Evolutionary conservation across 495 filamentous ascomycete species (phyloP).

Genomic region (Melanomma pulvis-pyrius): DNA sequence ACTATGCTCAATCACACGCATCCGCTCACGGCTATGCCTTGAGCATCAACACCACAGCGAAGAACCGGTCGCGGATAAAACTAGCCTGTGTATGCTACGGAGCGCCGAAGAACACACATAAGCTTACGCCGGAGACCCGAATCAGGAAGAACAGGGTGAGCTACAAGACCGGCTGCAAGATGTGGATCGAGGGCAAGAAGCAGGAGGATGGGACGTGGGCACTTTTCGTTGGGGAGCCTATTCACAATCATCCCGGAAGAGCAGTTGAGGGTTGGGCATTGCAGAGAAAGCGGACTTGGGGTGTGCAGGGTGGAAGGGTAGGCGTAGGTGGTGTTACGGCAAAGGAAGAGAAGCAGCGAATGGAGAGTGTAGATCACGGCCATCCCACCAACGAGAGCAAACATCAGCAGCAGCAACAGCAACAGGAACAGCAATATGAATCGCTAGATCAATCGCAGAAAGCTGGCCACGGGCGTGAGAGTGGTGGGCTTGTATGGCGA

Average conservation of each 20-base stretch:
- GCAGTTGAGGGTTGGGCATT: slow-evolving; percentile 28
- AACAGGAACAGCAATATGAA: not conserved
- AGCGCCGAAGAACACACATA: slow-evolving; percentile 38
- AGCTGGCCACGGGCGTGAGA: slow-evolving; percentile 20
- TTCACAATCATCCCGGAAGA: slow-evolving; percentile 36
- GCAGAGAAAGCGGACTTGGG: slow-evolving; percentile 39
- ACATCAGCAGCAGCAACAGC: not conserved
- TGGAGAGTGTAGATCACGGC: not conserved
- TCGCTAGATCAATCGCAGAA: not conserved
- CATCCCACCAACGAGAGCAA: not conserved
- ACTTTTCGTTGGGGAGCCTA: slow-evolving; percentile 27
- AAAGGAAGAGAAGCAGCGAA: slow-evolving; percentile 30
- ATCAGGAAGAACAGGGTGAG: slow-evolving; percentile 37
- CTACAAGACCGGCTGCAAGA: slow-evolving; percentile 37
- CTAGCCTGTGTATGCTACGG: slow-evolving; percentile 40
- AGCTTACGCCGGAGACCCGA: slow-evolving; percentile 38
- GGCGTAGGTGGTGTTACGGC: slow-evolving; percentile 37
- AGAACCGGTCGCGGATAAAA: slow-evolving; percentile 34
- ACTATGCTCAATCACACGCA: slow-evolving; percentile 36
- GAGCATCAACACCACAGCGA: slow-evolving; percentile 37
- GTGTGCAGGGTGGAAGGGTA: slow-evolving; percentile 23
- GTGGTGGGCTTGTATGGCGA: slow-evolving; percentile 30
- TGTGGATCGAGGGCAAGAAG: slow-evolving; percentile 40
- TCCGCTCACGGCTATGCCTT: slow-evolving; percentile 38
- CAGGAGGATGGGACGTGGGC: slow-evolving; percentile 32